phyloP scores from a whole-genome alignment of 768 basidiomycete genomes.

The Rhizopogon vinicolor region DNA sequence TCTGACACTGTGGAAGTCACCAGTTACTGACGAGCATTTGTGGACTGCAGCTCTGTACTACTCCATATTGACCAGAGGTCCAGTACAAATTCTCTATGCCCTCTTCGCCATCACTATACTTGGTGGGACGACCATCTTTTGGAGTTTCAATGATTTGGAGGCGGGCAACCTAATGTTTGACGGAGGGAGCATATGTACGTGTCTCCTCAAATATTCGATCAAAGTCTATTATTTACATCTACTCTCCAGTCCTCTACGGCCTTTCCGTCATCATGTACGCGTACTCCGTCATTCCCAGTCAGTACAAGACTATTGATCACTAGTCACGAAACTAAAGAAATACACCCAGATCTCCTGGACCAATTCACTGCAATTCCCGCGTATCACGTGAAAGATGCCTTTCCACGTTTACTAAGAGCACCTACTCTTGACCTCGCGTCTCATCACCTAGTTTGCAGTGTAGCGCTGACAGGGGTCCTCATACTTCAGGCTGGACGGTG shows the following conservation, averaged over 20 bases:
- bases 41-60: conserved; percentile 85
- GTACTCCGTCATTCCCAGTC: conserved; percentile 77
- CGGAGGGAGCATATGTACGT: conserved; percentile 82
- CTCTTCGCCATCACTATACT: conserved; percentile 51
- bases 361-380: conserved; percentile 57
- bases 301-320: conserved; percentile 21
- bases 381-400: conserved; percentile 47
- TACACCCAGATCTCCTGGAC: conserved; percentile 45
- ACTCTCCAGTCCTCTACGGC: conserved; percentile 62
- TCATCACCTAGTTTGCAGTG: conserved; percentile 80
- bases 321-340: conserved; percentile 5
- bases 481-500: conserved; percentile 79
- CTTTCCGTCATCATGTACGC: conserved; percentile 69
- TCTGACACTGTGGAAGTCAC: conserved; percentile 83
- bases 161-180: conserved; percentile 91
- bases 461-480: conserved; percentile 83
- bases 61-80: conserved; percentile 66
- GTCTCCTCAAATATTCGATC: background rate
- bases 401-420: conserved; percentile 57
- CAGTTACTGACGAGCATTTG: conserved; percentile 77
- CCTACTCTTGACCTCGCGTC: conserved; percentile 78
- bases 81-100: conserved; percentile 50
- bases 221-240: conserved; percentile 1
- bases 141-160: conserved; percentile 71
- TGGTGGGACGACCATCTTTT: conserved; percentile 66